Evolutionary conservation across 2,329 filamentous ascomycete genomes (phyloP).

Genomic region (Fusarium marasasianum): DNA sequence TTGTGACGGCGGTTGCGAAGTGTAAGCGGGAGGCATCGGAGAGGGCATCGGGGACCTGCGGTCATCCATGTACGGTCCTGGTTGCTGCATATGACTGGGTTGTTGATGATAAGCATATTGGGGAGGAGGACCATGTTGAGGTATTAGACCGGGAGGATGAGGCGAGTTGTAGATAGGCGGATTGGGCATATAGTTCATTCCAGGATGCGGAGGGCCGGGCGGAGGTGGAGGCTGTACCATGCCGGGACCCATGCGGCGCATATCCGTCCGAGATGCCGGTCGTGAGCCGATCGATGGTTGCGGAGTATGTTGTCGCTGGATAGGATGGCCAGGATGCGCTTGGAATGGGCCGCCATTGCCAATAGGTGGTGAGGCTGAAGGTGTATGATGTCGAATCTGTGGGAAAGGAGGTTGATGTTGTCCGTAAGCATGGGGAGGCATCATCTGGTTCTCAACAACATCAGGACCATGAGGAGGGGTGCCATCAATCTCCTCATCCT

Average conservation of each 20-base stretch:
- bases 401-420: conserved; percentile 71
- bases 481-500: conserved; percentile 75
- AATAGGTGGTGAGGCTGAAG: conserved; percentile 89
- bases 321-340: conserved; percentile 50
- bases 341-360: conserved; percentile 79
- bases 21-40: conserved; percentile 74
- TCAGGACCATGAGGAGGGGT: conserved; percentile 76
- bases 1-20: conserved; percentile 64
- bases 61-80: conserved; percentile 78
- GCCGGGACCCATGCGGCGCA: conserved; percentile 78
- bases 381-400: conserved; percentile 82
- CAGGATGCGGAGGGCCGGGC: conserved; percentile 66
- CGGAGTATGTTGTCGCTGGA: conserved; percentile 79
- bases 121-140: conserved; percentile 31
- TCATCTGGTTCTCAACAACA: conserved; percentile 65
- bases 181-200: conserved; percentile 86
- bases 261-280: conserved; percentile 79
- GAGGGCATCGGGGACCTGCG: conserved; percentile 61
- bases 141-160: conserved; percentile 38
- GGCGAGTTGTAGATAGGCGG: conserved; percentile 82
- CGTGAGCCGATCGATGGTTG: conserved; percentile 76
- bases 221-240: conserved; percentile 67
- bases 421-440: conserved; percentile 76
- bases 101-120: conserved; percentile 39
- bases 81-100: conserved; percentile 54